phyloP scores from a whole-genome alignment of 257 asterid species.

The Przewalskia tangutica region DNA sequence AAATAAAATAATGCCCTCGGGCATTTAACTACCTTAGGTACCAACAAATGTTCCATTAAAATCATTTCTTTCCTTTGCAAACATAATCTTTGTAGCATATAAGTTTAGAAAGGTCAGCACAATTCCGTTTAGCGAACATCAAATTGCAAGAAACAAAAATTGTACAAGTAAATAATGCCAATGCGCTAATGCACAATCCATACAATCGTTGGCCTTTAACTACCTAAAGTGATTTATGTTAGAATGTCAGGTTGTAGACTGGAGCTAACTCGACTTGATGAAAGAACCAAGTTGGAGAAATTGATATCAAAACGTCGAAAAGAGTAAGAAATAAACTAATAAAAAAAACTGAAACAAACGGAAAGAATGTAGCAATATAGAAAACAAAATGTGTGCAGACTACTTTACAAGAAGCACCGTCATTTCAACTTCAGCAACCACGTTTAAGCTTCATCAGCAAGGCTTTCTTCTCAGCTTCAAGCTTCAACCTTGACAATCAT shows the following conservation, averaged over 20 bases:
- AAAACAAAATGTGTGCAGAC: not conserved
- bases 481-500: not conserved
- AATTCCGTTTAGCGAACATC: not conserved
- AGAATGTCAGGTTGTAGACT: no score
- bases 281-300: no score
- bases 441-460: not conserved
- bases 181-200: no score
- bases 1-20: not conserved
- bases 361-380: not conserved
- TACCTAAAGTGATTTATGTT: no score
- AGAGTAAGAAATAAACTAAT: not conserved
- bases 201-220: no score
- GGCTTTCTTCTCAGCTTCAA: not conserved
- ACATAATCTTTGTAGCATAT: not conserved
- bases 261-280: no score
- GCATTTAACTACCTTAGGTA: not conserved
- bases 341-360: not conserved
- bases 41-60: not conserved
- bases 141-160: not conserved
- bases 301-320: no score
- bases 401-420: not conserved
- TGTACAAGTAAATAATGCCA: no score
- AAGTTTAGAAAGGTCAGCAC: not conserved
- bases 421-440: not conserved
- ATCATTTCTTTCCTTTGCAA: not conserved